These are phyloP conservation scores for Cucurbita ficifolia DNA, from an alignment of 306 rosid genomes.

Conservation along the genomic window DNA sequence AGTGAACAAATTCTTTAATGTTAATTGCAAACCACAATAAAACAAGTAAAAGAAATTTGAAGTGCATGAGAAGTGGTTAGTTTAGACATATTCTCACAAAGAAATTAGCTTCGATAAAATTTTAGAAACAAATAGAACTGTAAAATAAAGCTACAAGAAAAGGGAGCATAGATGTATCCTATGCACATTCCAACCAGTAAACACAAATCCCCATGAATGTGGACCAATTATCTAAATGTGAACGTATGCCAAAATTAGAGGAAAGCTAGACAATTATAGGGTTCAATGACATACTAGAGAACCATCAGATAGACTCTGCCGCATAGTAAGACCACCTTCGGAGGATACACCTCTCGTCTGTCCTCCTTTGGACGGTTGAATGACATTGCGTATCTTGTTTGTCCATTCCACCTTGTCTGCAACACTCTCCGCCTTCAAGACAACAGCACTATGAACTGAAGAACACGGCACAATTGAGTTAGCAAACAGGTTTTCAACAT, in stretches of 20 bases:
- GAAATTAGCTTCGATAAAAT: background rate
- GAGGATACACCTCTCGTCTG: constrained; percentile 34
- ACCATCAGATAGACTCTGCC: constrained; percentile 89
- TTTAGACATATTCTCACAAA: background rate
- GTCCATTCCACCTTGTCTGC: constrained; percentile 81
- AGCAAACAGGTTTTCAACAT: background rate
- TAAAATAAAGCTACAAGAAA: background rate
- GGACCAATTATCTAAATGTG: background rate
- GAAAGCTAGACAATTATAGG: background rate
- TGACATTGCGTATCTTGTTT: constrained; percentile 60
- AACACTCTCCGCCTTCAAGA: constrained; percentile 77
- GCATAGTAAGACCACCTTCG: constrained; percentile 55
- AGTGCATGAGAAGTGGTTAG: background rate
- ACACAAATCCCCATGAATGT: background rate
- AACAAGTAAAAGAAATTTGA: background rate
- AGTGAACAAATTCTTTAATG: background rate
- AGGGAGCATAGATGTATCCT: background rate
- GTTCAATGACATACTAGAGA: constrained; percentile 51
- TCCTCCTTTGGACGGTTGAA: constrained; percentile 71
- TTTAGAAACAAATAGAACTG: background rate
- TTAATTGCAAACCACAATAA: background rate
- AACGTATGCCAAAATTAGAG: background rate
- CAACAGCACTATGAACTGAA: constrained; percentile 75
- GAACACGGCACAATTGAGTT: constrained; percentile 7
- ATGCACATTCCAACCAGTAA: background rate